phyloP scores from a whole-genome alignment of 1,284 basidiomycete species.

The Heliocybe sulcata region DNA sequence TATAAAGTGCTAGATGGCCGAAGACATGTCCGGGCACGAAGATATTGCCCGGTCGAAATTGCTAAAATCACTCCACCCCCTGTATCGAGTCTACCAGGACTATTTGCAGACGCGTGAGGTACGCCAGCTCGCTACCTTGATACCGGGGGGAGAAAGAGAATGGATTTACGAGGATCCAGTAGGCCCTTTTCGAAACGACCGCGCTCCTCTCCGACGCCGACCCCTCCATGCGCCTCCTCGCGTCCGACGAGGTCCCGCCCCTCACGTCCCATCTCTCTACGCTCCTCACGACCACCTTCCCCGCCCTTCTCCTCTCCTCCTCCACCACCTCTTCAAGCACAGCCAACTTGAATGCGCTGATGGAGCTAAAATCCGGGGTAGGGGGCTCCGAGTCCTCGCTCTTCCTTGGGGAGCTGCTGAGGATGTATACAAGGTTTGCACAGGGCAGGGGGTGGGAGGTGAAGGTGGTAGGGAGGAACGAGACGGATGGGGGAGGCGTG shows the following conservation, averaged over 20 bases:
- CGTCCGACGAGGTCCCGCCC: constrained; percentile 57
- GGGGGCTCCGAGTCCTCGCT: constrained; percentile 88
- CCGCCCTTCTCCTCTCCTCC: constrained; percentile 64
- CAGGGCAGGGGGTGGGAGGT: constrained; percentile 44
- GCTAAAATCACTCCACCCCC: constrained; percentile 44
- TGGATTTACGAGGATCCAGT: constrained; percentile 19
- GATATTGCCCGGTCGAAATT: constrained; percentile 35
- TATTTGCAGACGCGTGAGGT: constrained; percentile 40
- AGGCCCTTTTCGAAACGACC: constrained; percentile 62
- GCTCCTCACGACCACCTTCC: constrained; percentile 51
- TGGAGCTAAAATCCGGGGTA: constrained; percentile 91
- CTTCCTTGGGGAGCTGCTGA: constrained; percentile 73
- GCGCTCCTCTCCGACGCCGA: constrained; percentile 72
- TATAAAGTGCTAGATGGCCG: constrained; percentile 18
- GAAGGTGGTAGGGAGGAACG: constrained; percentile 45
- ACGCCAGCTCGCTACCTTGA: background rate
- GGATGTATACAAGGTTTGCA: constrained; percentile 81
- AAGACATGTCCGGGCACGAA: constrained; percentile 25
- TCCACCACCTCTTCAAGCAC: constrained; percentile 62
- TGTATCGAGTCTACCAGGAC: constrained; percentile 41
- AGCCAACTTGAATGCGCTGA: constrained; percentile 62
- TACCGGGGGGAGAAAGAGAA: background rate
- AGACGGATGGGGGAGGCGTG: constrained; percentile 56
- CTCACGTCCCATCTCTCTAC: constrained; percentile 43
- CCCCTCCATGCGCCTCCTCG: constrained; percentile 69